Conservation (phyloP, 2,329 filamentous ascomycete genomes). For the Fonsecaea pedrosoi region DNA sequence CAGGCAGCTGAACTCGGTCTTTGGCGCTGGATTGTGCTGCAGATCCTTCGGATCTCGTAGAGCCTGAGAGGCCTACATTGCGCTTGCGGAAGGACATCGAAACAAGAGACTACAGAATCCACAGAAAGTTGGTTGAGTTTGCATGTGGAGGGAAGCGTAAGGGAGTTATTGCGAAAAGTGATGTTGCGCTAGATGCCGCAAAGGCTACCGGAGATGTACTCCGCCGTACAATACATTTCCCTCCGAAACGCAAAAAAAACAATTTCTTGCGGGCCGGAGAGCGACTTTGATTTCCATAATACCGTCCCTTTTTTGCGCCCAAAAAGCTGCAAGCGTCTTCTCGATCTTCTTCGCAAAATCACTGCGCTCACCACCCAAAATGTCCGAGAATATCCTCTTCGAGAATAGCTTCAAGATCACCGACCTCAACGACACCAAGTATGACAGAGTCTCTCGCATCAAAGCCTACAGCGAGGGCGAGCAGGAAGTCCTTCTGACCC, state of each 20-base stretch:
- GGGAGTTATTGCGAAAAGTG: background rate
- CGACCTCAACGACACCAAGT: conserved; percentile 80
- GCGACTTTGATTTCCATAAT: background rate
- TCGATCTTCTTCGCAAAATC: background rate
- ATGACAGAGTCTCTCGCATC: conserved; percentile 92
- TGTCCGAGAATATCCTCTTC: conserved; percentile 89
- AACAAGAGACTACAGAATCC: background rate
- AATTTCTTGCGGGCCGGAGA: background rate
- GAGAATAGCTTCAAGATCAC: conserved; percentile 90
- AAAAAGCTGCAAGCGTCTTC: background rate
- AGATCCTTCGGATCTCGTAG: conserved; percentile 45
- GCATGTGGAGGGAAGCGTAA: no score
- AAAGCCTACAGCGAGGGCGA: conserved; percentile 65
- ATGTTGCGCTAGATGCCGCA: conserved; percentile 14
- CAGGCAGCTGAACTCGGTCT: conserved; percentile 48
- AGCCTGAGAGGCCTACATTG: conserved; percentile 63
- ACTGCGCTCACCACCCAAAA: conserved; percentile 51
- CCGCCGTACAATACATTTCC: background rate
- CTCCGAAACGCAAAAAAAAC: background rate
- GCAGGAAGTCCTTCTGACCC: conserved; percentile 74
- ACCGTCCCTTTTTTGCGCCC: background rate
- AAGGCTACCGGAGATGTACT: background rate
- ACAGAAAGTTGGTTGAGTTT: background rate
- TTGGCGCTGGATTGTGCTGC: conserved; percentile 31
- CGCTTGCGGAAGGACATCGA: conserved; percentile 73